phyloP scores from a whole-genome alignment of 164 flowering plant species.

The Dillenia turbinata region DNA sequence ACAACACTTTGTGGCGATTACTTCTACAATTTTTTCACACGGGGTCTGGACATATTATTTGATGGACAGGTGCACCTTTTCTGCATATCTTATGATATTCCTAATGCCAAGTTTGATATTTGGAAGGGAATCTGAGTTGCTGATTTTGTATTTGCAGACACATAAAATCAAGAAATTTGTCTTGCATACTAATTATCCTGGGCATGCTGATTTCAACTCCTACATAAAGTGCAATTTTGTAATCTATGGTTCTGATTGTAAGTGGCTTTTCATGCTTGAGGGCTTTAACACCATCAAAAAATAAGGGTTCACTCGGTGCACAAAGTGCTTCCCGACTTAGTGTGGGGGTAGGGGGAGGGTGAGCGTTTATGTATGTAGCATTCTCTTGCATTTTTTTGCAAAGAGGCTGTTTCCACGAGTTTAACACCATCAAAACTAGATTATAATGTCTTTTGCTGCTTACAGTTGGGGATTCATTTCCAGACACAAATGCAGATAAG shows the following conservation, averaged over 20 bases:
- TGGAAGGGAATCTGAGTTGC: not conserved
- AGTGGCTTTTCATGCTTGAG: conserved; percentile 11
- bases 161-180: conserved; percentile 96
- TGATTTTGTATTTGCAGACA: conserved; percentile 53
- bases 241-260: conserved; percentile 54
- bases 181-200: conserved; percentile 92
- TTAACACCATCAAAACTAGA: not conserved
- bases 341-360: too few species aligned
- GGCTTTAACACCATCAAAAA: conserved; percentile 3
- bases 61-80: conserved; percentile 77
- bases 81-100: not conserved
- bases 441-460: not conserved
- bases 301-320: too few species aligned
- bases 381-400: too few species aligned
- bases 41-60: conserved; percentile 94
- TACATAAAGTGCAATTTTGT: conserved; percentile 93
- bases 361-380: too few species aligned
- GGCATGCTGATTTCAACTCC: conserved; percentile 95
- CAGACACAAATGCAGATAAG: conserved; percentile 46
- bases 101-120: conserved; percentile 1
- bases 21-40: conserved; percentile 87
- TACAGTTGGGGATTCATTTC: conserved; percentile 49
- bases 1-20: conserved; percentile 94
- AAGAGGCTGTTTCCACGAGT: too few species aligned
- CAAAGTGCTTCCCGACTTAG: too few species aligned